phyloP scores from a whole-genome alignment of 805 yeast species.

The Zygoascus tannicola region DNA sequence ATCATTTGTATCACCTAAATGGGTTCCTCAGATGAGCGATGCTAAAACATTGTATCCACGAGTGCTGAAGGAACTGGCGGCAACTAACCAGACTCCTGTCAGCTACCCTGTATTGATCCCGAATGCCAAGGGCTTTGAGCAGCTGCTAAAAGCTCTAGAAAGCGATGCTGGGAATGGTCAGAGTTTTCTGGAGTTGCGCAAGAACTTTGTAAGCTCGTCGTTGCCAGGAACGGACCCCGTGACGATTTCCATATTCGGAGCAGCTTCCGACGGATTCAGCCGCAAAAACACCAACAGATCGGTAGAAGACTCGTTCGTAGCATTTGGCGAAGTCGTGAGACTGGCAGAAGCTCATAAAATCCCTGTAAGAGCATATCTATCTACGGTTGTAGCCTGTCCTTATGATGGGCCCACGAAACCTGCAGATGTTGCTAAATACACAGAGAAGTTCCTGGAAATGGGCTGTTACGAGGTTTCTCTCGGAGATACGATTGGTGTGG shows the following conservation, averaged over 20 bases:
- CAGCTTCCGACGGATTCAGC: slow-evolving; percentile 27
- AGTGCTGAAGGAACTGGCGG: slow-evolving; percentile 11
- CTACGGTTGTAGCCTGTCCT: slow-evolving; percentile 28
- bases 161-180: slow-evolving; percentile 13
- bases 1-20: slow-evolving; percentile 28
- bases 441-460: slow-evolving; percentile 20
- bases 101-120: slow-evolving; percentile 26
- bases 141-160: slow-evolving; percentile 17
- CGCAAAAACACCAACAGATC: slow-evolving; percentile 24
- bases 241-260: slow-evolving; percentile 24
- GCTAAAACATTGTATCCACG: slow-evolving; percentile 15
- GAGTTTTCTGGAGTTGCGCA: neutral
- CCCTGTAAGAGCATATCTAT: slow-evolving; percentile 25
- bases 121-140: slow-evolving; percentile 23
- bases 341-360: slow-evolving; percentile 18
- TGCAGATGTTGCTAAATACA: slow-evolving; percentile 20
- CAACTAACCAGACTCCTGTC: slow-evolving; percentile 10
- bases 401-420: slow-evolving; percentile 27
- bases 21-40: slow-evolving; percentile 31
- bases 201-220: neutral
- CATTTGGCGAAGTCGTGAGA: slow-evolving; percentile 18
- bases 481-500: slow-evolving; percentile 29
- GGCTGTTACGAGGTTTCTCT: slow-evolving; percentile 29
- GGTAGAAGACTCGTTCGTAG: slow-evolving; percentile 21
- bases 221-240: neutral